These are phyloP conservation scores for Selenicereus undatus DNA, from an alignment of 148 eudicot species.

Conservation along the genomic window DNA sequence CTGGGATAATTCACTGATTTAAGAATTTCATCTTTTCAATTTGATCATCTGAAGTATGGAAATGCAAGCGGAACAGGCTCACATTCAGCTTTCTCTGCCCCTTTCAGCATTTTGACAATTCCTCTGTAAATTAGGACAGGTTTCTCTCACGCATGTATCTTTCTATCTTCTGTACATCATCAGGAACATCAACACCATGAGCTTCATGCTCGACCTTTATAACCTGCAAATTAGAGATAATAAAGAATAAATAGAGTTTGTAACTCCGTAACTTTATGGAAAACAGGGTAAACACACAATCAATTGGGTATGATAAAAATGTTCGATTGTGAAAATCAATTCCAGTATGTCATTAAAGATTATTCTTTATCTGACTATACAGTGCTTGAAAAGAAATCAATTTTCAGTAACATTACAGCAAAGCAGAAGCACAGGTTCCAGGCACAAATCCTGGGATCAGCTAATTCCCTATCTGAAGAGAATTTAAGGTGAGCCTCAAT, in stretches of 20 bases:
- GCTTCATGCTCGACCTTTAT: conserved; percentile 83
- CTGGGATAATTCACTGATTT: neutral
- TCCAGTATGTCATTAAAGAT: neutral
- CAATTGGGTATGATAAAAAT: neutral
- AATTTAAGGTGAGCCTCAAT: neutral
- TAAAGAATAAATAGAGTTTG: neutral
- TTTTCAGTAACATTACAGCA: too few species aligned
- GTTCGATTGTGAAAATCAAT: too few species aligned
- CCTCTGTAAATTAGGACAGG: conserved; percentile 35
- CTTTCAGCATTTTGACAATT: neutral
- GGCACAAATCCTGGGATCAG: too few species aligned
- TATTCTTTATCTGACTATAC: neutral
- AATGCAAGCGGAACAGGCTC: neutral
- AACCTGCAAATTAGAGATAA: conserved; percentile 39
- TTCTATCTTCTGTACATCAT: conserved; percentile 78
- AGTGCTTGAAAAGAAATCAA: neutral
- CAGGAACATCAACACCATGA: conserved; percentile 80
- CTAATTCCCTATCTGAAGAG: too few species aligned
- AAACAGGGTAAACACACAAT: neutral
- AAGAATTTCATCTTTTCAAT: too few species aligned
- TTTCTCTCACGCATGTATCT: conserved; percentile 63
- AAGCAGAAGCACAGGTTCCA: too few species aligned
- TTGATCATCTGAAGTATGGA: too few species aligned
- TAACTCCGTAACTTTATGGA: neutral
- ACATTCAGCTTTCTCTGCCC: neutral